Evolutionary conservation across 192 early-diverging fungal genomes (phyloP), one percentile per base, ranked within the genome.

Genomic region (Backusella tarrabulga): DNA sequence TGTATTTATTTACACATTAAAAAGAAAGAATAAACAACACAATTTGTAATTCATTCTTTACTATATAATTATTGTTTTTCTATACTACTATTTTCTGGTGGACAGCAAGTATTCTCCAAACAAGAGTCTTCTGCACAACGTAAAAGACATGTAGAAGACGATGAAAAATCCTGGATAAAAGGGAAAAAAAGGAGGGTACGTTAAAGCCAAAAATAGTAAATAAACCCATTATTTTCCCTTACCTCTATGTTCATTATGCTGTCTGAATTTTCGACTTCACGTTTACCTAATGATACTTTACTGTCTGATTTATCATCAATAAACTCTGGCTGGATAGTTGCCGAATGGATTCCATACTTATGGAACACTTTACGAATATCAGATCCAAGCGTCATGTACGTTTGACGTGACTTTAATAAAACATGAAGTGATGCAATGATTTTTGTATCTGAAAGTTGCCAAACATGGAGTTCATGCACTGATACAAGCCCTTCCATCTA

Each of bases 301-400:
- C 34, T 36, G 17, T 70, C 19, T 8, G 29, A 15, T 38, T 32
- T 69, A 67, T 73, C 52, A 26, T 85, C 78, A 14, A 91, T 87
- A 86, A 95, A 96, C 83, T 98, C 96, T 9, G 95, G 95, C 83
- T 98, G 96, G 46, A 98, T 92, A 1, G 96, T 97, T 2, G 92
- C 93, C 21, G 92, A 93, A 79, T 98, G 97, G 36, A 98, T 85
- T 17, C 96, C 96, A 72, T 90, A 83, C 0, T 79, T 72, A 77
- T 97, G 95, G 84, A 98, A 88, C 23, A 91, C 80, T 17, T 75
- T 79, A 84, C 95, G 94, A 78, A 98, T 89, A 17, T 85, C 71
- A 11, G 86, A 75, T 9, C 94, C 92, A 26, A 97, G 84, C 4
- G 81, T 78, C 91, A 93, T 93, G 73, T 95, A 97, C 67, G 89